Evolutionary conservation across 148 eudicot genomes (phyloP).

Genomic region (Arbutus unedo): DNA sequence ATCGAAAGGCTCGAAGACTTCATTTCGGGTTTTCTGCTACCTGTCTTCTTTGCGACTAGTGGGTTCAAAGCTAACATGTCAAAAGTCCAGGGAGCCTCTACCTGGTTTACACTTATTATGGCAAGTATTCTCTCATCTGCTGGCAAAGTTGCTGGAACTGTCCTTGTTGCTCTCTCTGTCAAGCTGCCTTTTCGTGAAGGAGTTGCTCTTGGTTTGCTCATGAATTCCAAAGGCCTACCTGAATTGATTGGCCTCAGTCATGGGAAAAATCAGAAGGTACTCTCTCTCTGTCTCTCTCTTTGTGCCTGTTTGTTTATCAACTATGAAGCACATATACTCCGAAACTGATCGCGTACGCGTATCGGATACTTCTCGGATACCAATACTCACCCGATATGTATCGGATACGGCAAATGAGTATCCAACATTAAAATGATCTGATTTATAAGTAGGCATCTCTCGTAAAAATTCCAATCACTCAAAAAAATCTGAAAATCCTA

Average conservation of each 20-base stretch:
- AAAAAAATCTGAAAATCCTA: no score
- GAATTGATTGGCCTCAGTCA: slow-evolving; percentile 13
- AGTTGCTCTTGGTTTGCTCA: slow-evolving; percentile 18
- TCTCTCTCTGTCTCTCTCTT: not conserved
- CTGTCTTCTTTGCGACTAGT: slow-evolving; percentile 8
- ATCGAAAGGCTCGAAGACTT: slow-evolving; percentile 22
- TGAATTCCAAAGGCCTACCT: slow-evolving; percentile 18
- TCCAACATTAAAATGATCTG: no score
- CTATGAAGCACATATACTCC: no score
- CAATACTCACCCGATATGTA: no score
- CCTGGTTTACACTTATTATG: slow-evolving; percentile 2
- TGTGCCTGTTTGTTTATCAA: not conserved
- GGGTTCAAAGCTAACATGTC: slow-evolving; percentile 12
- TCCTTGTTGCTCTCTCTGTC: slow-evolving; percentile 1
- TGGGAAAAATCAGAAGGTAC: slow-evolving; percentile 25
- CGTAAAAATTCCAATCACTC: no score
- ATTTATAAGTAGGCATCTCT: no score
- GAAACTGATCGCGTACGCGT: no score
- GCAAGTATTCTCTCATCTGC: slow-evolving; percentile 4
- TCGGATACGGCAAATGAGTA: no score
- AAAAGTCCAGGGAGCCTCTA: slow-evolving; percentile 9
- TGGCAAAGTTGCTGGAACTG: slow-evolving; percentile 22
- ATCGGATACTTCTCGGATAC: no score
- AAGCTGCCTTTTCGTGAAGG: slow-evolving; percentile 21
- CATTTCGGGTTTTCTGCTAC: slow-evolving; percentile 14